Evolutionary conservation across 495 filamentous ascomycete species (phyloP), one percentile per base, ranked within the genome.

Genomic region (Penicillium atrosanguineum): DNA sequence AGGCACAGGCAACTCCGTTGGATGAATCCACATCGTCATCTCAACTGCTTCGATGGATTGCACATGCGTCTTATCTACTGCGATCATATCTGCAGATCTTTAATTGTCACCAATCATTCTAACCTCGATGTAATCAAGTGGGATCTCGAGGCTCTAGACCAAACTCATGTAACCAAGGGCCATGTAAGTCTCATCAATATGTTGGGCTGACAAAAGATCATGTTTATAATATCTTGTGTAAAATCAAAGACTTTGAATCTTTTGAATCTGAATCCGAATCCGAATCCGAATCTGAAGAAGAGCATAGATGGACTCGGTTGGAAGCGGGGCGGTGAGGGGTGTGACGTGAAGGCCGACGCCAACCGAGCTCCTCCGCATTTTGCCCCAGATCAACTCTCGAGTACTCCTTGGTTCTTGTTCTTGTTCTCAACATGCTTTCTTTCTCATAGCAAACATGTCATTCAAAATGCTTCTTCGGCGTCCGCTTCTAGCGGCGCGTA

Each of bases 281-380:
- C 7, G 11, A 31, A 6, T 31, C 7, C 4, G 7, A 31, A 31
- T 31, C 1, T 31, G 7, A 1, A 31, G 28, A 31, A 31, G 11
- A 12, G 9, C 3, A 34, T 11, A 14, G 31, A 14, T 4, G 3
- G 9, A 11, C 25, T 55, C 67, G 67, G 62, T 38, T 68, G 50
- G 55, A 49, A 36, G 34, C 65, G 65, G 65, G 31, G 31, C 31
- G 31, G 31, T 34, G 31, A 34, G 31, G 31, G 31, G 15, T 23
- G 38, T 65, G 58, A 62, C 61, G 63, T 54, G 18, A 50, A 43
- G 20, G 37, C 71, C 71, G 71, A 63, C 37, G 68, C 58, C 62
- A 74, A 69, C 69, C 69, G 69, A 59, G 48, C 51, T 34, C 48
- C 69, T 71, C 69, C 68, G 61, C 68, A 67, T 62, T 34, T 34